A percentile compares a stretch with the other conserved stretches of the same genome.
These are phyloP conservation scores for Funneliformis mosseae DNA, from an alignment of 192 early-diverging fungal genomes.

Conservation along the genomic window DNA sequence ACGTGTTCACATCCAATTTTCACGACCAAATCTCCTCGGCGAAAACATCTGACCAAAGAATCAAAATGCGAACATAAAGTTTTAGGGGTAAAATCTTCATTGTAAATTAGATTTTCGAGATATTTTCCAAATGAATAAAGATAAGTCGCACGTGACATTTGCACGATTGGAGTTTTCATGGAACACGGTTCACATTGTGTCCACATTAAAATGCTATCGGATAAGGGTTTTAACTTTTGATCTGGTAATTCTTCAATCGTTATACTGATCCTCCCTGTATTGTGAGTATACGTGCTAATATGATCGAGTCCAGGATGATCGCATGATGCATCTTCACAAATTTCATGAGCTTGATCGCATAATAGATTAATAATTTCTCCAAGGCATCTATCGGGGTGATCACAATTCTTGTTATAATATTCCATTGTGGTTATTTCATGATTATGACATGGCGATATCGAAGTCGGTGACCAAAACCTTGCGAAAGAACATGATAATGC, in stretches of 20 bases:
- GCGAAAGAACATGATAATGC: slow-evolving; percentile 54
- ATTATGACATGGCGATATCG: slow-evolving; percentile 47
- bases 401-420: slow-evolving; percentile 51
- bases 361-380: slow-evolving; percentile 54
- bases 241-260: slow-evolving; percentile 40
- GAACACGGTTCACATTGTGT: slow-evolving; percentile 74
- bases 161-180: slow-evolving; percentile 57
- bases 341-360: slow-evolving; percentile 44
- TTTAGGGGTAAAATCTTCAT: slow-evolving; percentile 51
- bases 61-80: slow-evolving; percentile 58
- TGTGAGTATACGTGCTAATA: slow-evolving; percentile 59
- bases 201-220: slow-evolving; percentile 78
- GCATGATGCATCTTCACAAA: slow-evolving; percentile 50
- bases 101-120: slow-evolving; percentile 84
- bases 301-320: slow-evolving; percentile 53
- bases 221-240: slow-evolving; percentile 23
- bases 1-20: slow-evolving; percentile 70
- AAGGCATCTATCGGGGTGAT: slow-evolving; percentile 46
- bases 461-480: slow-evolving; percentile 44
- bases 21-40: slow-evolving; percentile 68
- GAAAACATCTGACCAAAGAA: slow-evolving; percentile 74
- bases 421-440: slow-evolving; percentile 52
- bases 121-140: slow-evolving; percentile 95
- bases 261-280: slow-evolving; percentile 52
- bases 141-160: slow-evolving; percentile 74